Evolutionary conservation across 2,329 filamentous ascomycete genomes (phyloP), one percentile per base, ranked within the genome.

Genomic region (Aspergillus versicolor): DNA sequence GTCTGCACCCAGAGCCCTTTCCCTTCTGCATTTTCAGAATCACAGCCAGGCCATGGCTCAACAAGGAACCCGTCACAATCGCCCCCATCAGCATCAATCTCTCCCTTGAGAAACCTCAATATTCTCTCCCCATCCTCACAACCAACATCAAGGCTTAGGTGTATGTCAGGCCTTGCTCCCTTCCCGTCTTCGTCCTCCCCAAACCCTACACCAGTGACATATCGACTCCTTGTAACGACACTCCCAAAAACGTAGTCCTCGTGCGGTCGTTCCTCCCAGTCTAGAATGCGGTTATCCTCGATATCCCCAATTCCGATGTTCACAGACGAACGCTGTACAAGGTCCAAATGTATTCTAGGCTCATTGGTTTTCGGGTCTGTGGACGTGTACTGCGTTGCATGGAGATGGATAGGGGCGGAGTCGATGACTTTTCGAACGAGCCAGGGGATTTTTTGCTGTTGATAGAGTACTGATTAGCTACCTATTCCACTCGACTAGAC

Each of bases 1-100:
- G 49, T 52, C n/a, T 52, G 49, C 49, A 52, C 40, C 49, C 49
- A 52, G 6, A 43, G 30, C n/a, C 40, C 49, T 43, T 15, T 43
- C 17, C 38, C 15, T 41, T 43, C 49, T 15, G 11, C 48, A 32
- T 42, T 27, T 32, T 44, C 49, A 27, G 15, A 15, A 15, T 45
- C 43, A 9, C 22, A 13, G 27, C 24, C 37, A 21, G 13, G 13
- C 49, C 30, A 7, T 6, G 38, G 38, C 11, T 34, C 27, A 19
- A 43, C 40, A 11, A 52, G 15, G 13, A 52, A 44, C 41, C 40
- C 41, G 24, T 30, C 49, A 51, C 48, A 42, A 40, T 52, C 41
- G 22, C 9, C 3, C 11, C 48, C 49, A 44, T 44, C 30, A n/a
- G 27, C 24, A 22, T 44, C 22, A 17, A 44, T 44, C 27, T 44